Evolutionary conservation across 1,284 basidiomycete species (phyloP).

Genomic region (Ceratobasidium sp.): DNA sequence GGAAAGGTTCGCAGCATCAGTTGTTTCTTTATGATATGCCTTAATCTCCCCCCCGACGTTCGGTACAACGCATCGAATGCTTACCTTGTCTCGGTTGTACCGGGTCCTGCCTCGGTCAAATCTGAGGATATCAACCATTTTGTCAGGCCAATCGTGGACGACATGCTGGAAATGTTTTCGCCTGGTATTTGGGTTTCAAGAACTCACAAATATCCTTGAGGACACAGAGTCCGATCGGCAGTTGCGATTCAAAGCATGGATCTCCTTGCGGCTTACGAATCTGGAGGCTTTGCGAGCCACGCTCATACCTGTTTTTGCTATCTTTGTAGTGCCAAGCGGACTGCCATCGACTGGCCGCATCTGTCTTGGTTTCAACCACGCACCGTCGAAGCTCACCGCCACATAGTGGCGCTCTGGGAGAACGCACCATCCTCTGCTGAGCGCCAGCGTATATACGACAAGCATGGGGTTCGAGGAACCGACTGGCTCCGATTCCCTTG

Average conservation of each 20-base stretch:
- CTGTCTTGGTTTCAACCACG: background rate
- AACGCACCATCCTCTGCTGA: background rate
- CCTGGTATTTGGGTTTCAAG: slow-evolving; percentile 54
- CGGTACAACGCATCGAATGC: slow-evolving; percentile 49
- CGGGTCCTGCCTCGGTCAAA: slow-evolving; percentile 58
- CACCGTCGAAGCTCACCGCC: background rate
- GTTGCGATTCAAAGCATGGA: slow-evolving; percentile 56
- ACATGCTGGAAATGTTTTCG: slow-evolving; percentile 55
- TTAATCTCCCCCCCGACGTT: slow-evolving; percentile 48
- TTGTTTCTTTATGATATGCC: slow-evolving; percentile 33
- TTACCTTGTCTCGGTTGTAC: slow-evolving; percentile 55
- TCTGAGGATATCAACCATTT: slow-evolving; percentile 57
- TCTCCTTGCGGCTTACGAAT: slow-evolving; percentile 56
- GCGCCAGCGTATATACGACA: background rate
- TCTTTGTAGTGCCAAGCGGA: slow-evolving; percentile 44
- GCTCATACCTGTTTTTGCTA: slow-evolving; percentile 49
- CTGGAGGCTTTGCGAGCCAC: slow-evolving; percentile 50
- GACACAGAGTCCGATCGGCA: slow-evolving; percentile 53
- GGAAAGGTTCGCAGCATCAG: slow-evolving; percentile 32
- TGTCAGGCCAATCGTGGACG: slow-evolving; percentile 57
- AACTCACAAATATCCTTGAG: slow-evolving; percentile 53
- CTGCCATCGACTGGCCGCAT: background rate
- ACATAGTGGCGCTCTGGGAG: background rate
- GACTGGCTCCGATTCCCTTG: slow-evolving; percentile 58
- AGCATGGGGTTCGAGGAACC: slow-evolving; percentile 55